These are phyloP conservation scores for Ceratocystis variospora DNA, from an alignment of 2,329 filamentous ascomycete species.

Conservation along the genomic window DNA sequence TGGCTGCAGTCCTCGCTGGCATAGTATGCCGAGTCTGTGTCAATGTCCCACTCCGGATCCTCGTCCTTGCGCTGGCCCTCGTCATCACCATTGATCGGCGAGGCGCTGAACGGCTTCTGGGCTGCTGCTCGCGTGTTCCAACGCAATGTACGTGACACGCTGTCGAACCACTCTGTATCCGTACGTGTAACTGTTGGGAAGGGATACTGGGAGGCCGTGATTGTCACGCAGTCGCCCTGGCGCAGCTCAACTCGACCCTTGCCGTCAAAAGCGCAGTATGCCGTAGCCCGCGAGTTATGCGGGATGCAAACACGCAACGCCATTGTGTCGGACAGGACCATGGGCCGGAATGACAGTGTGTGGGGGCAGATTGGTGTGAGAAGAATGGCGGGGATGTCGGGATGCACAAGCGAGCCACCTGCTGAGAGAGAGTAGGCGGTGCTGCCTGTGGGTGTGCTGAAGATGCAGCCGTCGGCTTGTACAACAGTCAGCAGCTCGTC, in stretches of 20 bases:
- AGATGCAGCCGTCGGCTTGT: conserved; percentile 94
- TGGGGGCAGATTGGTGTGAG: conserved; percentile 96
- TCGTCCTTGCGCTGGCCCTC: conserved; percentile 24
- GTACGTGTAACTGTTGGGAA: conserved; percentile 91
- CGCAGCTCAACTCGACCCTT: conserved; percentile 88
- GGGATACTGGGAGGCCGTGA: conserved; percentile 88
- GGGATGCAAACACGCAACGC: conserved; percentile 81
- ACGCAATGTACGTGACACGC: conserved; percentile 75
- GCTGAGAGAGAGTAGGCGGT: conserved; percentile 95
- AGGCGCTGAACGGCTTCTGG: conserved; percentile 75
- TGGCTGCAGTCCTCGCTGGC: conserved; percentile 59
- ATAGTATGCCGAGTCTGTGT: conserved; percentile 65
- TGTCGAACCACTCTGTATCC: conserved; percentile 91
- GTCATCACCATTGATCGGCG: conserved; percentile 33
- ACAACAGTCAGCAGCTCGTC: conserved; percentile 90
- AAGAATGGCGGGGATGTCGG: conserved; percentile 90
- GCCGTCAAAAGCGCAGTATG: conserved; percentile 94
- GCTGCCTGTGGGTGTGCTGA: conserved; percentile 86
- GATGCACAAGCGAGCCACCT: conserved; percentile 87
- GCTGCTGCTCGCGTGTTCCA: conserved; percentile 91
- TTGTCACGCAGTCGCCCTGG: conserved; percentile 89
- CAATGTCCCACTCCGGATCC: conserved; percentile 75
- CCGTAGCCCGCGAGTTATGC: conserved; percentile 70
- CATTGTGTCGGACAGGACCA: conserved; percentile 94
- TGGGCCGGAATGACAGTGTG: conserved; percentile 89